Percentiles rank a stretch among this genome's conserved stretches.
Evolutionary conservation across 768 basidiomycete species (phyloP).

Genomic region (Hygrocybe punicea): DNA sequence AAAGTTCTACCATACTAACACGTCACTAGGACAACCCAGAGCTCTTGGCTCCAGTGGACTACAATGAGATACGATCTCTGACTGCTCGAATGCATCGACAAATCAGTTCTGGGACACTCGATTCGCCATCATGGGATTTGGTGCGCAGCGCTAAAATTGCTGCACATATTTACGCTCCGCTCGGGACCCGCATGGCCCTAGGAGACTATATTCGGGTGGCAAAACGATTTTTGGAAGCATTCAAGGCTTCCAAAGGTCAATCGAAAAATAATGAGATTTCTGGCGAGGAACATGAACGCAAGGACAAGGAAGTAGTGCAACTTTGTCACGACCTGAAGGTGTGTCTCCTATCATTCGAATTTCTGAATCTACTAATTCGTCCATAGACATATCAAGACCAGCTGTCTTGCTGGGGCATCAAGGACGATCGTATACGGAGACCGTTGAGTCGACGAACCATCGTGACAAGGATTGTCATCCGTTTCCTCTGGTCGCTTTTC

Average conservation of each 20-base stretch:
- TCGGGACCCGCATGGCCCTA: constrained; percentile 82
- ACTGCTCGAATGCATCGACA: constrained; percentile 63
- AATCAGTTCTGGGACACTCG: constrained; percentile 74
- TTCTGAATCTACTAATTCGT: background rate
- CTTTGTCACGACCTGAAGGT: constrained; percentile 63
- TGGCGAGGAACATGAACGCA: constrained; percentile 23
- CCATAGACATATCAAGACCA: constrained; percentile 72
- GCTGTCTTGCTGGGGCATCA: constrained; percentile 64
- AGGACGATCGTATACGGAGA: constrained; percentile 79
- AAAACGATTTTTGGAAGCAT: constrained; percentile 71
- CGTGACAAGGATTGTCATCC: constrained; percentile 59
- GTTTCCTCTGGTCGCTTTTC: constrained; percentile 59
- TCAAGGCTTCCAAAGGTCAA: constrained; percentile 46
- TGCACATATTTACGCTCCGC: constrained; percentile 75
- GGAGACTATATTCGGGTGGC: constrained; percentile 81
- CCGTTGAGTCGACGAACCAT: constrained; percentile 55
- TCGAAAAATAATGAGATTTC: constrained; percentile 9
- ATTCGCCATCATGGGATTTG: constrained; percentile 81
- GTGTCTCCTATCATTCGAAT: constrained; percentile 6
- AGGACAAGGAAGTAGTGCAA: constrained; percentile 28
- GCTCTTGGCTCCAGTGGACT: constrained; percentile 64
- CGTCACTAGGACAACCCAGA: constrained; percentile 60
- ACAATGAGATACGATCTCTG: constrained; percentile 51
- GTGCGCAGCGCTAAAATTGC: constrained; percentile 74
- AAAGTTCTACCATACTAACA: constrained; percentile 1